Conservation (phyloP, 495 filamentous ascomycete species). For the Annulohypoxylon nitens region DNA sequence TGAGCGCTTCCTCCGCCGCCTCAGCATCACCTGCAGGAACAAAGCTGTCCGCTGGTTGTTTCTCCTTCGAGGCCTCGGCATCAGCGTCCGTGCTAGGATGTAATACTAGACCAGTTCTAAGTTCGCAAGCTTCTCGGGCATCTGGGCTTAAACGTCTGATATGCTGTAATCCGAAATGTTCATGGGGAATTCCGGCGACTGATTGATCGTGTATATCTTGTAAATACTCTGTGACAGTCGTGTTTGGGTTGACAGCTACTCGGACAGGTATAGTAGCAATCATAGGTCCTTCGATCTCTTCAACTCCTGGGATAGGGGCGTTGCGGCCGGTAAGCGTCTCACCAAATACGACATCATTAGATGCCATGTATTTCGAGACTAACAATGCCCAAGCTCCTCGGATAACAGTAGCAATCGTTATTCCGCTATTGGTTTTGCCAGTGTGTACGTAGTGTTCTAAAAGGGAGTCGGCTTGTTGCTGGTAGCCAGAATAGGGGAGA, state of each 20-base stretch:
- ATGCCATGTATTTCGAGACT: constrained; percentile 65
- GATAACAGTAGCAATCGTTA: constrained; percentile 70
- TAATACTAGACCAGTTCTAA: constrained; percentile 62
- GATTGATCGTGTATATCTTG: constrained; percentile 66
- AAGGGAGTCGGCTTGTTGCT: constrained; percentile 65
- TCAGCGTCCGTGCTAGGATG: constrained; percentile 56
- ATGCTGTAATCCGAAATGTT: constrained; percentile 78
- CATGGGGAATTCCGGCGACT: constrained; percentile 67
- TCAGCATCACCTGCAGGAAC: constrained; percentile 63
- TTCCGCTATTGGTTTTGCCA: constrained; percentile 53
- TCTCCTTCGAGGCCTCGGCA: constrained; percentile 47
- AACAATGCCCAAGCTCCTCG: constrained; percentile 73
- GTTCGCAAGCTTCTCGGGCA: constrained; percentile 73
- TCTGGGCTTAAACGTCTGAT: constrained; percentile 73
- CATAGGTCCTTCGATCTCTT: constrained; percentile 68
- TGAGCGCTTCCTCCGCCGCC: constrained; percentile 71
- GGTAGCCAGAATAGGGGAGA: constrained; percentile 67
- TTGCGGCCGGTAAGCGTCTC: constrained; percentile 71
- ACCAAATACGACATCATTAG: constrained; percentile 66
- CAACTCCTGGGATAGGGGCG: constrained; percentile 63
- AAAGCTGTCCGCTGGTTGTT: constrained; percentile 64
- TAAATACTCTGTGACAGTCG: constrained; percentile 56
- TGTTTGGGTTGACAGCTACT: constrained; percentile 54
- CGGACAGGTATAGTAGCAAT: constrained; percentile 76
- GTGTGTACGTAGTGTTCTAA: constrained; percentile 64